A percentile compares a stretch with the other conserved stretches of the same genome.
These are phyloP conservation scores for slime mould (Dictyostelium discoideum) DNA, from an alignment of 78 protist species.

Conservation along the genomic window dicty_2.7 NC_007090.3:2612501-2613000, in stretches of 20 bases:
- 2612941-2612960: not conserved
- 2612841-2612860: not conserved
- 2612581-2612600: not conserved
- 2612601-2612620: not conserved
- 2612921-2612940: not conserved
- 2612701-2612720: too few relatives aligned
- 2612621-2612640: too few relatives aligned
- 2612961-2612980: not conserved
- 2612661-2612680: too few relatives aligned
- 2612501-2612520: not conserved
- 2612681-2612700: not conserved
- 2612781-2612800: not conserved
- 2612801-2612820: not conserved
- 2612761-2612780: not conserved
- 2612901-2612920: not conserved
- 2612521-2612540: slow-evolving; percentile 9
- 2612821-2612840: not conserved
- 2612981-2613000: not conserved
- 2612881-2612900: not conserved
- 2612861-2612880: not conserved
- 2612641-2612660: too few relatives aligned
- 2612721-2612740: not conserved
- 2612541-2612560: not conserved
- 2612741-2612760: not conserved
- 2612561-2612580: not conserved